A percentile compares a stretch with the other conserved stretches of the same genome.
Conservation (phyloP, 1,284 basidiomycete genomes). For the Naganishia albida region DNA sequence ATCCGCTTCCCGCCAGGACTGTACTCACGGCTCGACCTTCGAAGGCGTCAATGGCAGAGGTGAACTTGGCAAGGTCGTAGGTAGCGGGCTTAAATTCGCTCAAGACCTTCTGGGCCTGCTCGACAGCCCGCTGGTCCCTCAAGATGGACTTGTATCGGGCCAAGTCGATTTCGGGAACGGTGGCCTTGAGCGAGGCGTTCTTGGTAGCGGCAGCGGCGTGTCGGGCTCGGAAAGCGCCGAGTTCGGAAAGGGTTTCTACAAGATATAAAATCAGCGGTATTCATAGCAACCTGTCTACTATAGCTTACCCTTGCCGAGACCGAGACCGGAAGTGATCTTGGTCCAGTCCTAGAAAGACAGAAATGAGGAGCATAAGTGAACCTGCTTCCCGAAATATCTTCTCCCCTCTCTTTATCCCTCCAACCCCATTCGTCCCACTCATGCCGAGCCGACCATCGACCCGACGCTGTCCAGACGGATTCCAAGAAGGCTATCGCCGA, state of each 20-base stretch:
- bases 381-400: background rate
- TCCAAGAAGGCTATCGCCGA: no score
- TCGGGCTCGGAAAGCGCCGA: conserved; percentile 96
- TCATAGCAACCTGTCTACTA: background rate
- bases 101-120: conserved; percentile 88
- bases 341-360: conserved; percentile 73
- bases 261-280: background rate
- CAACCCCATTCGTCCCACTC: background rate
- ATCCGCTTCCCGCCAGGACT: background rate
- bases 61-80: conserved; percentile 88
- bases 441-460: background rate
- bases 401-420: background rate
- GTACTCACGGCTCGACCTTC: conserved; percentile 89
- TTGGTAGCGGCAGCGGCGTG: conserved; percentile 83
- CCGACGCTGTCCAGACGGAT: no score
- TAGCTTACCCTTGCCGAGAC: conserved; percentile 83
- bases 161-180: conserved; percentile 71
- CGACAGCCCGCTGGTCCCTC: conserved; percentile 89
- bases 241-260: conserved; percentile 79
- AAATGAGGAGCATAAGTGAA: conserved; percentile 32
- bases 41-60: conserved; percentile 96
- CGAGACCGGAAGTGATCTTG: conserved; percentile 84
- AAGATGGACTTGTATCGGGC: conserved; percentile 85
- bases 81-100: conserved; percentile 90
- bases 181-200: conserved; percentile 67